These are phyloP conservation scores for Parathielavia appendiculata DNA, from an alignment of 495 filamentous ascomycete genomes.

Conservation along the genomic window DNA sequence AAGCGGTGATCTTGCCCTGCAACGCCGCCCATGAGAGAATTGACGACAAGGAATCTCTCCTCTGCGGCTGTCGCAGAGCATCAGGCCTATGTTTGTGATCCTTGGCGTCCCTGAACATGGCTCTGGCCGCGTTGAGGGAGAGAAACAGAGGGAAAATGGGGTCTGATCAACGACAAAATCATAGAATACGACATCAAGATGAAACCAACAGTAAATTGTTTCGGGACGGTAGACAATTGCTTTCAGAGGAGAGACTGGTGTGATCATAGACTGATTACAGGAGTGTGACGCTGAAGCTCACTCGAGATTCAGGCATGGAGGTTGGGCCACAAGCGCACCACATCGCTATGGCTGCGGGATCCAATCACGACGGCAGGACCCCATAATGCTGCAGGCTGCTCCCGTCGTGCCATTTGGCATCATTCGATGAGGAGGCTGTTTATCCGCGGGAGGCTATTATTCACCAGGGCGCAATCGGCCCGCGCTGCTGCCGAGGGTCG, in stretches of 20 bases:
- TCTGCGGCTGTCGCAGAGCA: constrained; percentile 25
- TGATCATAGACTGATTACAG: background rate
- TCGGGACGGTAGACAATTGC: constrained; percentile 8
- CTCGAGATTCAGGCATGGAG: constrained; percentile 27
- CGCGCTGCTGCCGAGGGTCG: too few species aligned
- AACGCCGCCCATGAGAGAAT: constrained; percentile 30
- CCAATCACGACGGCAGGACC: constrained; percentile 33
- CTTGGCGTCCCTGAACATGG: constrained; percentile 30
- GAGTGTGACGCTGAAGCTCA: constrained; percentile 6
- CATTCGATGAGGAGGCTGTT: constrained; percentile 25
- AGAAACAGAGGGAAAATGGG: constrained; percentile 14
- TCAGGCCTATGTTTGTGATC: constrained; percentile 26
- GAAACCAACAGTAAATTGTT: constrained; percentile 3
- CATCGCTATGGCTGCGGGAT: constrained; percentile 20
- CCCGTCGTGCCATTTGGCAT: constrained; percentile 33
- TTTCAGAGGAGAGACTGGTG: background rate
- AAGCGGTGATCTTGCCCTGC: constrained; percentile 18
- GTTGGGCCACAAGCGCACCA: constrained; percentile 32
- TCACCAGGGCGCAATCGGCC: background rate
- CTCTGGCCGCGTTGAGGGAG: constrained; percentile 3
- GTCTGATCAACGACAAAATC: constrained; percentile 7
- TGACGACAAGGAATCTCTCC: constrained; percentile 31
- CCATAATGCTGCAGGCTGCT: constrained; percentile 25
- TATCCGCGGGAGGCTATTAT: constrained; percentile 17
- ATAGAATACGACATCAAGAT: background rate